These are phyloP conservation scores for Casuarina equisetifolia DNA, from an alignment of 306 rosid genomes.

Conservation along the genomic window DNA sequence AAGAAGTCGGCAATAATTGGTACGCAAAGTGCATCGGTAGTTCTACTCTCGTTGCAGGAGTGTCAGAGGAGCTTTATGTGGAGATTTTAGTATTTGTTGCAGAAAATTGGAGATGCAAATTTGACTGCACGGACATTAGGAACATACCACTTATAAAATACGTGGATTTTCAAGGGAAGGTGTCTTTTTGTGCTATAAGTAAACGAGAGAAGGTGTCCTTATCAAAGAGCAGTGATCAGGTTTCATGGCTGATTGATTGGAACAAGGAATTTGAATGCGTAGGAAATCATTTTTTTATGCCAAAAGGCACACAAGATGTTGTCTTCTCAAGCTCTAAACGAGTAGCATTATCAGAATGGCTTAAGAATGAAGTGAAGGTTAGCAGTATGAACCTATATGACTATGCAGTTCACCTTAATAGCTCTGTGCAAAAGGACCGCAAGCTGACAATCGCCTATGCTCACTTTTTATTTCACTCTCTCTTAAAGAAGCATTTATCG, in stretches of 20 bases:
- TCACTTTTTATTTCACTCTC: slow-evolving; percentile 61
- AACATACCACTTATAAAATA: slow-evolving; percentile 48
- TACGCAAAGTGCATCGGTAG: slow-evolving; percentile 69
- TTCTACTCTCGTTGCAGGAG: slow-evolving; percentile 47
- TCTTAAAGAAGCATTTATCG: slow-evolving; percentile 14
- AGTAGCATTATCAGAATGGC: slow-evolving; percentile 46
- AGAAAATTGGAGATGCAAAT: slow-evolving; percentile 36
- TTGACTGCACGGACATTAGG: slow-evolving; percentile 30
- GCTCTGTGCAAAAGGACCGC: slow-evolving; percentile 13
- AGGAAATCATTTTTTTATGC: slow-evolving; percentile 43
- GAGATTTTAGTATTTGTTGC: slow-evolving; percentile 42
- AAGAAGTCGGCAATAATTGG: slow-evolving; percentile 51
- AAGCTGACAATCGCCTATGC: slow-evolving; percentile 37
- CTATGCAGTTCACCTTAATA: slow-evolving; percentile 33
- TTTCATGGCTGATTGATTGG: slow-evolving; percentile 62
- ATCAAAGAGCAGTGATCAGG: slow-evolving; percentile 19
- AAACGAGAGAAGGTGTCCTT: slow-evolving; percentile 29
- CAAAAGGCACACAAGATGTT: slow-evolving; percentile 49
- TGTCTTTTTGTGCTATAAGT: slow-evolving; percentile 38
- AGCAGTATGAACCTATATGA: background rate
- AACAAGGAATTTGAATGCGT: slow-evolving; percentile 39
- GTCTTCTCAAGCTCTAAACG: slow-evolving; percentile 15
- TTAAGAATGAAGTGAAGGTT: slow-evolving; percentile 26
- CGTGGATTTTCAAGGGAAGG: slow-evolving; percentile 36
- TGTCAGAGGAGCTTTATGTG: slow-evolving; percentile 52